Base-by-base conservation (phyloP, 257 asterid genomes). In the Haberlea rhodopensis region DNA sequence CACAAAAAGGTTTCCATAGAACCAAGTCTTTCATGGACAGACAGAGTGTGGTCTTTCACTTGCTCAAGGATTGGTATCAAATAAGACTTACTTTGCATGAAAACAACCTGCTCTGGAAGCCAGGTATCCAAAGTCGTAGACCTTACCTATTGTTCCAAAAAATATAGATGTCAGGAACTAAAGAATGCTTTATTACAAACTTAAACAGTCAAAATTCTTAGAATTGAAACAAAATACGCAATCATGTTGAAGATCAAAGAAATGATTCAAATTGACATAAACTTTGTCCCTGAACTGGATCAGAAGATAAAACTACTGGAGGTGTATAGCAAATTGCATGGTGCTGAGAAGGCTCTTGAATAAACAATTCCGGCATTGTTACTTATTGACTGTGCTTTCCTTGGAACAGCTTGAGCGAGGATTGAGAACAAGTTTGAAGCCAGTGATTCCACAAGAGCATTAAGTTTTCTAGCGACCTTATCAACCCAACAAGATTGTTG, bases 101-200 rank as follows among this genome's bases (percentile, higher is more conserved):
- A 85, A n/a, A 78, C 70, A 57, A 92, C 81, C 72, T 89, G 97
- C 79, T 92, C 96, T 1, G 99, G 97, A 37, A 92, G 87, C 99
- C 99, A 92, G 31, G 94, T 89, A 59, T 92, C 99, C 71, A 92
- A 73, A n/a, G 87, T 92, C 8, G 94, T 92, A 25, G 99, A 92
- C 63, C 99, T 84, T 53, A 92, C 99, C 98, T 91, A 66, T 78
- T 56, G 63, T 32, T 37, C 46, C 16, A 10, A 23, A 11, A 6
- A 55, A 60, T 29, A 34, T 0, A 58, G 24, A 64, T 28, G 16
- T 45, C 69, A 65, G 16, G 40, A 67, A 18, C 0, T 29, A n/a
- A 37, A 37, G 46, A 77, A 65, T 6, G 54, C 46, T 26, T 21
- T 23, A 31, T n/a, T 19, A 23, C 5, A 62, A 57, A 22, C 52